A percentile compares a stretch with the other conserved stretches of the same genome.
Conservation (phyloP, 163 green algal genomes). For the Scenedesmus sp. region DNA sequence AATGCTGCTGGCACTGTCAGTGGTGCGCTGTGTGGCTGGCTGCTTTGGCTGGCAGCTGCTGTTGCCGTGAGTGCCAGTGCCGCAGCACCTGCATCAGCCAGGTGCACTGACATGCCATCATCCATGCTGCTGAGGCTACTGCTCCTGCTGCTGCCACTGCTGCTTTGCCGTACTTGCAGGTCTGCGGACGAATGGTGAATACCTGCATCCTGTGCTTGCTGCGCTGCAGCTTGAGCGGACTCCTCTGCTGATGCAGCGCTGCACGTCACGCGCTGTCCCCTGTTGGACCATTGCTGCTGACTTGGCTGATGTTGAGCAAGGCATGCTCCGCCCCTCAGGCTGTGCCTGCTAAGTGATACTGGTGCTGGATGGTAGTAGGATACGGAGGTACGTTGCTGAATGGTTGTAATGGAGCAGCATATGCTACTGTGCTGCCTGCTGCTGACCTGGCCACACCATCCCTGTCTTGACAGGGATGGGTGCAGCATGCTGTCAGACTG, state of each 20-base stretch:
- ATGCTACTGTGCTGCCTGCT: not conserved
- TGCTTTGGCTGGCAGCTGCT: not conserved
- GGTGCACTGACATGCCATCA: constrained; percentile 5
- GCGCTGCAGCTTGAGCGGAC: not conserved
- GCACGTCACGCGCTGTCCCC: not conserved
- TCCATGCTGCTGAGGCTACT: constrained; percentile 20
- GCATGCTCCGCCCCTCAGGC: not conserved
- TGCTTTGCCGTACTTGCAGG: not conserved
- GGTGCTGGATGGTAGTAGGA: not conserved
- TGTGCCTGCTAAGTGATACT: not conserved
- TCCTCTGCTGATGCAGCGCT: not conserved
- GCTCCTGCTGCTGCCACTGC: not conserved
- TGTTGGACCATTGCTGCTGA: not conserved
- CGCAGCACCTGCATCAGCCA: not conserved
- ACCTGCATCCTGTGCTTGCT: not conserved
- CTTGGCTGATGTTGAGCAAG: not conserved
- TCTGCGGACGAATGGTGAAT: not conserved
- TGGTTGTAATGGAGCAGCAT: not conserved
- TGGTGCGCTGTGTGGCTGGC: not conserved
- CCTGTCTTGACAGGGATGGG: not conserved
- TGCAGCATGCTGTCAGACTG: not conserved
- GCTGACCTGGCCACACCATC: constrained; percentile 1
- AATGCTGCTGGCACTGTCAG: not conserved
- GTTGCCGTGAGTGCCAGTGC: not conserved
- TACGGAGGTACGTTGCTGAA: not conserved